Percentiles rank a stretch among this genome's conserved stretches.
Evolutionary conservation across 2,329 filamentous ascomycete species (phyloP).

Genomic region (Sodiomyces alkalinus): DNA sequence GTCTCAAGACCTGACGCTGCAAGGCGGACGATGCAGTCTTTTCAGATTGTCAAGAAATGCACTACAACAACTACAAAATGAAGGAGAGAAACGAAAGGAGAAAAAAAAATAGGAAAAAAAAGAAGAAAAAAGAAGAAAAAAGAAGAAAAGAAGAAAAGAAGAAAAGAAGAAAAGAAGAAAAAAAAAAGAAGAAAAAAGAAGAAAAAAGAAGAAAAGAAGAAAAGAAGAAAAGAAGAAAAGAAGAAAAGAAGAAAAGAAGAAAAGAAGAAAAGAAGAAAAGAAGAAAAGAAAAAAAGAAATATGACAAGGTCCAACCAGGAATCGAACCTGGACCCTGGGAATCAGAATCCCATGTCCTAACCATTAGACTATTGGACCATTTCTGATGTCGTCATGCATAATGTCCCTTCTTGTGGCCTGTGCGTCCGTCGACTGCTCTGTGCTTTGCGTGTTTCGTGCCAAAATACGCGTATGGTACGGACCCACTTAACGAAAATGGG

Average conservation of each 20-base stretch:
- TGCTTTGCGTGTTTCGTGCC: too few relatives aligned
- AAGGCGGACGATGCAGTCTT: too few relatives aligned
- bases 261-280: not conserved
- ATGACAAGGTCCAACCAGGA: constrained; percentile 1
- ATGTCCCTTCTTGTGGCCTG: too few relatives aligned
- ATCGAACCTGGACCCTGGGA: constrained; percentile 2
- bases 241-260: not conserved
- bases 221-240: constrained; percentile 1
- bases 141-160: constrained; percentile 2
- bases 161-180: not conserved
- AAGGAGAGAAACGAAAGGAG: too few relatives aligned
- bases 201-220: not conserved
- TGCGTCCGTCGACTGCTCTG: too few relatives aligned
- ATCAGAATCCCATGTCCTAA: constrained; percentile 2
- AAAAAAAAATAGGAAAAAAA: not conserved
- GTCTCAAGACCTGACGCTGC: too few relatives aligned
- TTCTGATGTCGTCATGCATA: too few relatives aligned
- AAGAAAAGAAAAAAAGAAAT: not conserved
- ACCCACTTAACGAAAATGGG: too few relatives aligned
- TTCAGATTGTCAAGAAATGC: too few relatives aligned
- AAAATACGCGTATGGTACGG: too few relatives aligned
- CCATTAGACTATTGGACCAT: constrained; percentile 1
- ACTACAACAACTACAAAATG: too few relatives aligned
- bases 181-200: not conserved
- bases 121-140: constrained; percentile 8